phyloP scores from a whole-genome alignment of 2,329 filamentous ascomycete genomes.

The Helicocarpus griseus region DNA sequence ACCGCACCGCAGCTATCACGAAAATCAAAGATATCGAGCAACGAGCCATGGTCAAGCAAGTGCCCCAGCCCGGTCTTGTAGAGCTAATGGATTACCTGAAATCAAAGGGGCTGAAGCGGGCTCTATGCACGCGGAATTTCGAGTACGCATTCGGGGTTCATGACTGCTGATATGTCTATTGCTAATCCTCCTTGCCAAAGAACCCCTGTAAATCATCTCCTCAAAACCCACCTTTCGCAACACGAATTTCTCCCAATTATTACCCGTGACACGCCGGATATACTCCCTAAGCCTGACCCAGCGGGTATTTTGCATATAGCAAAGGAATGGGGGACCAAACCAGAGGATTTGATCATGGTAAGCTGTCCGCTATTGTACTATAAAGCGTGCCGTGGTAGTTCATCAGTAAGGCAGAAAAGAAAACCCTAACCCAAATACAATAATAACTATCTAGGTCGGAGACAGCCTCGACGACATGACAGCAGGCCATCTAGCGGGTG shows the following conservation, averaged over 20 bases:
- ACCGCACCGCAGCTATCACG: conserved; percentile 57
- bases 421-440: conserved; percentile 2
- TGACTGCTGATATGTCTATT: background rate
- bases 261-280: conserved; percentile 63
- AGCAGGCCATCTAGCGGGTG: conserved; percentile 71
- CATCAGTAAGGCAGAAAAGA: background rate
- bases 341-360: conserved; percentile 48
- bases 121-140: conserved; percentile 91
- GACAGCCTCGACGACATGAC: conserved; percentile 90
- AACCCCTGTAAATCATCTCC: conserved; percentile 33
- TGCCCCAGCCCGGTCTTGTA: conserved; percentile 69
- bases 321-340: conserved; percentile 54
- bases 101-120: conserved; percentile 56
- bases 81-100: conserved; percentile 77
- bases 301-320: conserved; percentile 84
- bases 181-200: conserved; percentile 13
- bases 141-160: no score
- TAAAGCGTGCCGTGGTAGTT: background rate
- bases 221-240: conserved; percentile 61
- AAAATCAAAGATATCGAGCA: conserved; percentile 73
- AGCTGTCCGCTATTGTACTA: background rate
- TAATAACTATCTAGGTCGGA: conserved; percentile 39
- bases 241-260: conserved; percentile 68
- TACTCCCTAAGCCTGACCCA: conserved; percentile 70
- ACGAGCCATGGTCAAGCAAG: conserved; percentile 66